phyloP scores from a whole-genome alignment of 768 basidiomycete species.

The Mycena filopes region DNA sequence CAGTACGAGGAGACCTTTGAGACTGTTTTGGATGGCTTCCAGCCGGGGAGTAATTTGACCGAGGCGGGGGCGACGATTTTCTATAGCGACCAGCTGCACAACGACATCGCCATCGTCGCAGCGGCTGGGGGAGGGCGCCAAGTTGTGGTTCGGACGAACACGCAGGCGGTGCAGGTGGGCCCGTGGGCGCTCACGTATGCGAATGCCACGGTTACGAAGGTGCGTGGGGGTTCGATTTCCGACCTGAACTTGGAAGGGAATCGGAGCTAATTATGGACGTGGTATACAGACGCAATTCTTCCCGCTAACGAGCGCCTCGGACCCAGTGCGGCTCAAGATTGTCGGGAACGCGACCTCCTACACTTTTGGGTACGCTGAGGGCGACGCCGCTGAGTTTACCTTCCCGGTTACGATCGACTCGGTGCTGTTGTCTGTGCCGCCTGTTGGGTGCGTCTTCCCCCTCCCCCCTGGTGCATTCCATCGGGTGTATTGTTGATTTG shows the following conservation, averaged over 20 bases:
- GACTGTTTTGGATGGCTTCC: constrained; percentile 46
- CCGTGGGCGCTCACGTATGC: constrained; percentile 25
- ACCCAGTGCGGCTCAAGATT: constrained; percentile 44
- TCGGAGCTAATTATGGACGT: neutral
- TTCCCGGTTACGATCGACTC: constrained; percentile 45
- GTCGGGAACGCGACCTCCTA: constrained; percentile 44
- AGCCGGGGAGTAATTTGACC: constrained; percentile 41
- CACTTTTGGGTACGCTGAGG: constrained; percentile 47
- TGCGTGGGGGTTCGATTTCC: constrained; percentile 20
- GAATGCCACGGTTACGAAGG: constrained; percentile 36
- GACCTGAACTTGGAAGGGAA: too few relatives aligned
- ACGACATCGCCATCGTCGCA: constrained; percentile 48
- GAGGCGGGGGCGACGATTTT: constrained; percentile 52
- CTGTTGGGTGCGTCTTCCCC: constrained; percentile 42
- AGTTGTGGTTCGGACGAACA: constrained; percentile 43
- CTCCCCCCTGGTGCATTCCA: neutral
- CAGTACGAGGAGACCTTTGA: constrained; percentile 51
- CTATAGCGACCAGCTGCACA: constrained; percentile 50
- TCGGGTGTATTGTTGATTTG: neutral
- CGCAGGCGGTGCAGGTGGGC: constrained; percentile 47
- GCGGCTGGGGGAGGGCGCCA: constrained; percentile 36
- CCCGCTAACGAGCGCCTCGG: constrained; percentile 34
- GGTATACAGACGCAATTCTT: constrained; percentile 30
- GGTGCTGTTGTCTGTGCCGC: constrained; percentile 44
- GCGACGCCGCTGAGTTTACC: constrained; percentile 35